Evolutionary conservation across 805 yeast species (phyloP).

Genomic region (Saccharomyces mikatae): DNA sequence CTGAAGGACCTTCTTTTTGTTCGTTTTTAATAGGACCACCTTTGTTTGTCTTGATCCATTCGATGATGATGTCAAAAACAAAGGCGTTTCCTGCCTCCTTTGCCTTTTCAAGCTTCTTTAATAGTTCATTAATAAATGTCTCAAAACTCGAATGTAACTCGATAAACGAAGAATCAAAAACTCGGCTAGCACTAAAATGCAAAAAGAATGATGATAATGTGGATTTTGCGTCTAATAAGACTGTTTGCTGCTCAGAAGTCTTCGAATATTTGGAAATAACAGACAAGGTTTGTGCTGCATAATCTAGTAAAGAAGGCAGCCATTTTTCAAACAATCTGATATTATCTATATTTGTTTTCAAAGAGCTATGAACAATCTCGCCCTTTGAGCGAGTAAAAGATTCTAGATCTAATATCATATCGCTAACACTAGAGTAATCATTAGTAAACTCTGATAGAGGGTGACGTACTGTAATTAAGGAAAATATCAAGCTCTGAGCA

Average conservation of each 20-base stretch:
- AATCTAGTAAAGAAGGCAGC: slow-evolving; percentile 32
- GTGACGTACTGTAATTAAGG: slow-evolving; percentile 46
- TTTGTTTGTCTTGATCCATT: slow-evolving; percentile 36
- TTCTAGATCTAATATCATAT: slow-evolving; percentile 18
- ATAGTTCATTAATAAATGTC: slow-evolving; percentile 20
- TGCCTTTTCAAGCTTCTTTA: slow-evolving; percentile 31
- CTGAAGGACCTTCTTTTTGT: slow-evolving; percentile 2
- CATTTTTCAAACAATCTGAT: slow-evolving; percentile 18
- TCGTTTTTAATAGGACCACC: background rate
- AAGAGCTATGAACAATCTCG: slow-evolving; percentile 11
- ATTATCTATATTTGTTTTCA: slow-evolving; percentile 7
- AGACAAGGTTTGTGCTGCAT: slow-evolving; percentile 20
- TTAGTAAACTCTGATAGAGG: slow-evolving; percentile 33
- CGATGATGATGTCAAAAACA: slow-evolving; percentile 39
- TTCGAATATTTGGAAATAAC: slow-evolving; percentile 4
- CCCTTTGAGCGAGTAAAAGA: slow-evolving; percentile 14
- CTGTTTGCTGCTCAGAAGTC: slow-evolving; percentile 7
- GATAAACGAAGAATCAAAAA: slow-evolving; percentile 11
- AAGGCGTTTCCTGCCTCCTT: slow-evolving; percentile 35
- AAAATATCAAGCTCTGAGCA: slow-evolving; percentile 59
- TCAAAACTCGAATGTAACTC: slow-evolving; percentile 22
- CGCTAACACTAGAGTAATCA: slow-evolving; percentile 13
- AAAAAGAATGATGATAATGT: slow-evolving; percentile 3
- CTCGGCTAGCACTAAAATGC: slow-evolving; percentile 1
- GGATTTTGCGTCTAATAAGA: slow-evolving; percentile 13